Percentiles rank a stretch among this genome's conserved stretches.
These are phyloP conservation scores for Serendipita vermifera DNA, from an alignment of 768 basidiomycete genomes.

Conservation along the genomic window DNA sequence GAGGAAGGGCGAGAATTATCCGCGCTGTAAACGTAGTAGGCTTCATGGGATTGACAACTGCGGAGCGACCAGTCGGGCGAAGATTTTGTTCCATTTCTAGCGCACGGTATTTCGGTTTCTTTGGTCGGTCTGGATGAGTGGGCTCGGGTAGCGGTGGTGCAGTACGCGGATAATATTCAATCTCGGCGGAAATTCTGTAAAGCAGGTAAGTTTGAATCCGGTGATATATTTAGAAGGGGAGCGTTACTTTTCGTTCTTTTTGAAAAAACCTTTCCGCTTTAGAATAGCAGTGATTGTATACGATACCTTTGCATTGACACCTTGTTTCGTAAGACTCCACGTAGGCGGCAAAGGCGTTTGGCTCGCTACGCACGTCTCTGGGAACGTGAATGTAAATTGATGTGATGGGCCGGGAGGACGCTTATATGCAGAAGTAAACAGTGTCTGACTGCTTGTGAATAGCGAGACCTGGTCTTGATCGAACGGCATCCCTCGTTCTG, in stretches of 20 bases:
- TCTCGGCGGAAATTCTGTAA: not conserved
- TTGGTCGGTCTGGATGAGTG: not conserved
- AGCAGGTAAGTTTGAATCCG: not conserved
- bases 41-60: not conserved
- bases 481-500: not conserved
- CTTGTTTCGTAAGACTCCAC: not conserved
- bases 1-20: not conserved
- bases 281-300: not conserved
- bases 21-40: not conserved
- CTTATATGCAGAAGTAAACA: not conserved
- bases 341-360: not conserved
- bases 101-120: not conserved
- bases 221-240: not conserved
- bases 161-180: conserved; percentile 1
- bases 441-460: not conserved
- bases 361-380: not conserved
- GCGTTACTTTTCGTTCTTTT: not conserved
- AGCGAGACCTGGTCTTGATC: not conserved
- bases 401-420: not conserved
- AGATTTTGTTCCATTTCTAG: conserved; percentile 1
- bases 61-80: not conserved
- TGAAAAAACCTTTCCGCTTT: not conserved
- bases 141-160: not conserved
- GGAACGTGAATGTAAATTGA: not conserved
- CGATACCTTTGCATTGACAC: not conserved